phyloP scores from a whole-genome alignment of 441 rosid species.

The Corymbia citriodora region DNA sequence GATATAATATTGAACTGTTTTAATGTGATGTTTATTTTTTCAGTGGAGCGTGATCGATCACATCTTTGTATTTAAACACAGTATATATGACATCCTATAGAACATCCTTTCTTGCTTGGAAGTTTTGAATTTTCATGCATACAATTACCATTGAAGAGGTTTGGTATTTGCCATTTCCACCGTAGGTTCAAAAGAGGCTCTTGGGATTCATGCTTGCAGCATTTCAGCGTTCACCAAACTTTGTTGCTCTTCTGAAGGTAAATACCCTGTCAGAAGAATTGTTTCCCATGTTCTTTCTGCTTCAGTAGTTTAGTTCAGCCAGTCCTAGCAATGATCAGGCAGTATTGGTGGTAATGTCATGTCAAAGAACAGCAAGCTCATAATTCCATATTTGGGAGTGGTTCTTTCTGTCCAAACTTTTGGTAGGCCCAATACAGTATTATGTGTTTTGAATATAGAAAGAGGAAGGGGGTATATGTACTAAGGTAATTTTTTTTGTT shows the following conservation, averaged over 20 bases:
- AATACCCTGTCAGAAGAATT: neutral
- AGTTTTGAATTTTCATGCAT: neutral
- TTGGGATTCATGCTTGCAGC: constrained; percentile 85
- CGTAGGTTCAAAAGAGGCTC: constrained; percentile 75
- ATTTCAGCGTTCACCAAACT: constrained; percentile 77
- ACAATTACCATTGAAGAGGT: neutral
- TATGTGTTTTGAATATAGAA: neutral
- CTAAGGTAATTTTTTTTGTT: neutral
- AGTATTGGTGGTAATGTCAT: neutral
- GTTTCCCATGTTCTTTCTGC: neutral
- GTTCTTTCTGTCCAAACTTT: neutral
- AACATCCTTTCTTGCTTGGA: neutral
- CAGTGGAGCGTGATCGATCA: neutral
- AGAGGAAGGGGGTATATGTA: neutral
- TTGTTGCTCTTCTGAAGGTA: constrained; percentile 83
- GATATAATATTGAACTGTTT: neutral
- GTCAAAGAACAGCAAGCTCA: neutral
- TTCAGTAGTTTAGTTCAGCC: neutral
- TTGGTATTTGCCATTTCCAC: neutral
- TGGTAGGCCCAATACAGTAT: neutral
- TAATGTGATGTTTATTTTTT: neutral
- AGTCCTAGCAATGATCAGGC: neutral
- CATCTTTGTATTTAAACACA: neutral
- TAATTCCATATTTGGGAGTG: neutral
- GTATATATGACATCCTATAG: neutral